Evolutionary conservation across 2,329 filamentous ascomycete species (phyloP).

Genomic region (Hortaea werneckii): DNA sequence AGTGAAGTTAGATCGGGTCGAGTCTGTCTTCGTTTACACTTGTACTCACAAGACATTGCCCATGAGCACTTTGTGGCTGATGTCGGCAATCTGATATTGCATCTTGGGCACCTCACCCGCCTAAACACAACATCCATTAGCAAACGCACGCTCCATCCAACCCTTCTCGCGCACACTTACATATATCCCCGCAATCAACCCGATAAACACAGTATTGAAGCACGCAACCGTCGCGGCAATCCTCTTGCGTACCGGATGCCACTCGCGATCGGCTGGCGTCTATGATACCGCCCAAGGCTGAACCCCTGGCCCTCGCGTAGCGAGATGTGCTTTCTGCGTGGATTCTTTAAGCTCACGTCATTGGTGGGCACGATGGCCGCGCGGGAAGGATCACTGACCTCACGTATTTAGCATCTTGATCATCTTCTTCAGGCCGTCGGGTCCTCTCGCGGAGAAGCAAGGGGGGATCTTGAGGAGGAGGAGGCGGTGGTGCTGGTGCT

Average conservation of each 20-base stretch:
- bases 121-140: slow-evolving; percentile 13
- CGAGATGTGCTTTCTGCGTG: slow-evolving; percentile 25
- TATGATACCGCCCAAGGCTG: slow-evolving; percentile 37
- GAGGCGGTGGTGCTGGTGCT: not conserved
- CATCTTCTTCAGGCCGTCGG: not conserved
- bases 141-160: not conserved
- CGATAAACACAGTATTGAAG: slow-evolving; percentile 61
- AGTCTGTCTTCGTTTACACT: not conserved
- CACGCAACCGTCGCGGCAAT: slow-evolving; percentile 61
- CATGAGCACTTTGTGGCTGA: slow-evolving; percentile 55
- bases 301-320: slow-evolving; percentile 28
- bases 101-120: slow-evolving; percentile 69
- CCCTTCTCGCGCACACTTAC: slow-evolving; percentile 20
- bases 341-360: slow-evolving; percentile 21
- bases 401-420: slow-evolving; percentile 1
- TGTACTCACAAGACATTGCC: slow-evolving; percentile 54
- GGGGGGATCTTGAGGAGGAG: not conserved
- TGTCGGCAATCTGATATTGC: slow-evolving; percentile 64
- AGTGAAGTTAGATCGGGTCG: slow-evolving; percentile 1
- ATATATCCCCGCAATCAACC: slow-evolving; percentile 64
- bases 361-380: slow-evolving; percentile 2
- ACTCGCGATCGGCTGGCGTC: slow-evolving; percentile 59
- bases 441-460: not conserved
- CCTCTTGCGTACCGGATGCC: slow-evolving; percentile 56
- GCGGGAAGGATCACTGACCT: slow-evolving; percentile 7